phyloP scores from a whole-genome alignment of 148 eudicot species.

The Euryodendron excelsum region DNA sequence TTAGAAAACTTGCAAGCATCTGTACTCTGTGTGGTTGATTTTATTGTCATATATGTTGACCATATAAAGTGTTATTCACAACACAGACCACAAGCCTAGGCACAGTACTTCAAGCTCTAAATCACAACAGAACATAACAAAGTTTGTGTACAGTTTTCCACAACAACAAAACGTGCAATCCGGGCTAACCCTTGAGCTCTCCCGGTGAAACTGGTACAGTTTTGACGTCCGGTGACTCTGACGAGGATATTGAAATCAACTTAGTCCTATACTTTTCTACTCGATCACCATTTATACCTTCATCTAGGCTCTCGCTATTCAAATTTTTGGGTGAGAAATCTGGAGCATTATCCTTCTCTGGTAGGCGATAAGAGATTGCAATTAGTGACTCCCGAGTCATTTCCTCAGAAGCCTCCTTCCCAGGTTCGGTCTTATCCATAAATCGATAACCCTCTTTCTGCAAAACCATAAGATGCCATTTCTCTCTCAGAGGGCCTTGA shows the following conservation, averaged over 20 bases:
- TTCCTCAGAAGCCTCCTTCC: conserved; percentile 25
- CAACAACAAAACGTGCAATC: neutral
- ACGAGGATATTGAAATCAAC: conserved; percentile 43
- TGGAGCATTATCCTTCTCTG: conserved; percentile 21
- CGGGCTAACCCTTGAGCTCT: conserved; percentile 20
- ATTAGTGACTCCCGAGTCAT: conserved; percentile 49
- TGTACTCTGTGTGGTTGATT: neutral
- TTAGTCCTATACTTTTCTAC: conserved; percentile 34
- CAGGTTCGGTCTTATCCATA: conserved; percentile 41
- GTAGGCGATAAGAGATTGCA: conserved; percentile 36
- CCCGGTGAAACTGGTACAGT: conserved; percentile 21
- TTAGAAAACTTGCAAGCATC: neutral
- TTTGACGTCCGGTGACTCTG: conserved; percentile 31
- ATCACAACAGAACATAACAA: conserved; percentile 10
- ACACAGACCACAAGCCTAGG: neutral
- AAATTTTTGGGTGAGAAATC: conserved; percentile 5
- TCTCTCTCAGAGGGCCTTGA: neutral
- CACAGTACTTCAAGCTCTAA: neutral
- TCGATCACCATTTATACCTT: conserved; percentile 19
- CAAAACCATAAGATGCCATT: neutral
- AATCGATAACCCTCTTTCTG: conserved; percentile 17
- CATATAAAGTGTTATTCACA: neutral
- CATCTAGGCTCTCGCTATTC: neutral
- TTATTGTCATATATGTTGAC: neutral
- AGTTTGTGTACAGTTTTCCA: neutral